These are phyloP conservation scores for Melampsora larici-populina DNA, from an alignment of 1,284 basidiomycete genomes.

Conservation along the genomic window DNA sequence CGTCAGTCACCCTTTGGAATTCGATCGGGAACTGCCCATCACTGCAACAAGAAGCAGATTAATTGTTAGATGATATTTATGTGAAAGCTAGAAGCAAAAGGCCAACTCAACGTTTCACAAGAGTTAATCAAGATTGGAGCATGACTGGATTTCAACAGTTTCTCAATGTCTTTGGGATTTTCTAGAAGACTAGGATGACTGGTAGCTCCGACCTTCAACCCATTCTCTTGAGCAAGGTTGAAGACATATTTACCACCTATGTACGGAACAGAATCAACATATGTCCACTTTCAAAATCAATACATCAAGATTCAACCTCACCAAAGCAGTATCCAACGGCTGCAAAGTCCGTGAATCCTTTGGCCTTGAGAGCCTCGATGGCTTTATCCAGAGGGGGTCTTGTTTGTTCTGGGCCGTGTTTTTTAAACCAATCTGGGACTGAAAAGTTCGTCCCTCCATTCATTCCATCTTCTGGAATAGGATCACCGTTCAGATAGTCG, in stretches of 20 bases:
- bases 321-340: constrained; percentile 32
- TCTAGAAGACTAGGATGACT: constrained; percentile 31
- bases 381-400: constrained; percentile 16
- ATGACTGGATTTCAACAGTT: constrained; percentile 1
- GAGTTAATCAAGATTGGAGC: constrained; percentile 37
- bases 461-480: not conserved
- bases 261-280: not conserved
- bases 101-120: constrained; percentile 21
- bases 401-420: not conserved
- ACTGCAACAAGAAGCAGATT: not conserved
- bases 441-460: not conserved
- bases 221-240: constrained; percentile 8
- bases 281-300: not conserved
- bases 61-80: not conserved
- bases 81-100: not conserved
- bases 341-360: constrained; percentile 10
- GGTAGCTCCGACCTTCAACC: constrained; percentile 22
- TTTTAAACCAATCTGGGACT: not conserved
- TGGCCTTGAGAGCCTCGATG: constrained; percentile 13
- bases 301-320: not conserved
- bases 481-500: constrained; percentile 22
- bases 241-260: constrained; percentile 39
- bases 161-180: constrained; percentile 9
- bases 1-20: constrained; percentile 23
- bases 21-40: constrained; percentile 20